A percentile compares a stretch with the other conserved stretches of the same genome.
phyloP scores from a whole-genome alignment of 2,329 filamentous ascomycete genomes.

The Xylariomycetidae sp. region DNA sequence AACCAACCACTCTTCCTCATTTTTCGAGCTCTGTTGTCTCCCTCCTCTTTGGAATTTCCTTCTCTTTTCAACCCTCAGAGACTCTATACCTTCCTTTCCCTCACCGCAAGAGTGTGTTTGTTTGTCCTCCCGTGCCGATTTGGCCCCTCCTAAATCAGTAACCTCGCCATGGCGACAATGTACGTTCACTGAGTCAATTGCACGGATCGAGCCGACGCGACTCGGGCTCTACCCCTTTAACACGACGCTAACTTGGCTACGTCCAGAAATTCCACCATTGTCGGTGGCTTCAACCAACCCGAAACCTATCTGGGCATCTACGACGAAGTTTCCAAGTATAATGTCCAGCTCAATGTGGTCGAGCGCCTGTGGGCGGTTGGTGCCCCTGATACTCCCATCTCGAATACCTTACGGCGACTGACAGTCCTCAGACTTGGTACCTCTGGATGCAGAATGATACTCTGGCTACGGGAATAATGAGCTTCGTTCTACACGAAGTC shows the following conservation, averaged over 20 bases:
- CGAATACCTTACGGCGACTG: constrained; percentile 7
- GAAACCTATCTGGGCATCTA: constrained; percentile 53
- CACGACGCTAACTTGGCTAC: no score
- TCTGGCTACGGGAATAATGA: constrained; percentile 95
- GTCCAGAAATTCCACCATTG: constrained; percentile 49
- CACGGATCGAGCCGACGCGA: no score
- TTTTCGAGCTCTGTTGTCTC: neutral
- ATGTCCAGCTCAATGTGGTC: constrained; percentile 79
- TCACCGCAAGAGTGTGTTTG: constrained; percentile 2
- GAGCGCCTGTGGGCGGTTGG: constrained; percentile 85
- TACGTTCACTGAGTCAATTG: no score
- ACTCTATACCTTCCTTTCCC: neutral
- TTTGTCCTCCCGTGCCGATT: neutral
- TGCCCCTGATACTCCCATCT: constrained; percentile 20
- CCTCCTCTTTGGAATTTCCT: neutral
- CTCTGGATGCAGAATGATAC: constrained; percentile 97
- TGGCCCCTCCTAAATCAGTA: neutral
- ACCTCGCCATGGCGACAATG: constrained; percentile 24
- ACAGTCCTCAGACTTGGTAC: constrained; percentile 68
- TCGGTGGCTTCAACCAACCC: constrained; percentile 41
- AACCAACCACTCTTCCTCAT: constrained; percentile 1
- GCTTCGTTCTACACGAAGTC: constrained; percentile 88
- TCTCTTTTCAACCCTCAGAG: neutral
- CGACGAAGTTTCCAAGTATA: constrained; percentile 64
- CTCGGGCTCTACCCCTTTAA: no score